These are phyloP conservation scores for Ballota nigra DNA, from an alignment of 257 asterid species.

Conservation along the genomic window DNA sequence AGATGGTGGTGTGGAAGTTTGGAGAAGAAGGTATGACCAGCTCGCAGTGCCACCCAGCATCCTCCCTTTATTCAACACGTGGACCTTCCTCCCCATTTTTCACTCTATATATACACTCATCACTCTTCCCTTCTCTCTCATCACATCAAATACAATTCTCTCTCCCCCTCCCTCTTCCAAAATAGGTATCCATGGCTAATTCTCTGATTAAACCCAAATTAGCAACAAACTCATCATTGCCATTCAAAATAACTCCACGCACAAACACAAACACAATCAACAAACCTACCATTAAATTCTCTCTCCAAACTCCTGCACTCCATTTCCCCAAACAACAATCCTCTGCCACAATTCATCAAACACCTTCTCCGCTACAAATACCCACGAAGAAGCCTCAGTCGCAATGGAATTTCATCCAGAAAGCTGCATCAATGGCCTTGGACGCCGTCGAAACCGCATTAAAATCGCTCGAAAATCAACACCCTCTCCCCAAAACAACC, in stretches of 20 bases:
- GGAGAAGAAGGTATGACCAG: background rate
- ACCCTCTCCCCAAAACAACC: constrained; percentile 71
- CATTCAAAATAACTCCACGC: background rate
- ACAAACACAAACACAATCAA: no score
- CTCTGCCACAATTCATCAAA: constrained; percentile 12
- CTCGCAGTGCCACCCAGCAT: background rate
- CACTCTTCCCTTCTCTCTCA: constrained; percentile 24
- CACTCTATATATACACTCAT: constrained; percentile 39
- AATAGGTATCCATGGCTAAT: constrained; percentile 57
- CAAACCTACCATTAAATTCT: constrained; percentile 26
- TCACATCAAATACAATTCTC: background rate
- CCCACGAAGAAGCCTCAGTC: background rate
- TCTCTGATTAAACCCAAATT: constrained; percentile 40
- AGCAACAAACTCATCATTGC: constrained; percentile 12
- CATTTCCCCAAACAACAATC: constrained; percentile 28
- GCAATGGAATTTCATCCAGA: constrained; percentile 61
- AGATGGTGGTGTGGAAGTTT: background rate
- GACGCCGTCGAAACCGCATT: constrained; percentile 66
- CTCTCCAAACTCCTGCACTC: constrained; percentile 54
- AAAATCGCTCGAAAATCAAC: constrained; percentile 50
- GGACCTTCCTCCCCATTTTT: constrained; percentile 36
- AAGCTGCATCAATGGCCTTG: constrained; percentile 69
- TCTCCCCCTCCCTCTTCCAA: background rate
- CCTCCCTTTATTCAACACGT: constrained; percentile 51
- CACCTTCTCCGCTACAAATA: constrained; percentile 20